These are phyloP conservation scores for Perkinsus marinus DNA, from an alignment of 169 alveolate species.

Conservation along the genomic window DNA sequence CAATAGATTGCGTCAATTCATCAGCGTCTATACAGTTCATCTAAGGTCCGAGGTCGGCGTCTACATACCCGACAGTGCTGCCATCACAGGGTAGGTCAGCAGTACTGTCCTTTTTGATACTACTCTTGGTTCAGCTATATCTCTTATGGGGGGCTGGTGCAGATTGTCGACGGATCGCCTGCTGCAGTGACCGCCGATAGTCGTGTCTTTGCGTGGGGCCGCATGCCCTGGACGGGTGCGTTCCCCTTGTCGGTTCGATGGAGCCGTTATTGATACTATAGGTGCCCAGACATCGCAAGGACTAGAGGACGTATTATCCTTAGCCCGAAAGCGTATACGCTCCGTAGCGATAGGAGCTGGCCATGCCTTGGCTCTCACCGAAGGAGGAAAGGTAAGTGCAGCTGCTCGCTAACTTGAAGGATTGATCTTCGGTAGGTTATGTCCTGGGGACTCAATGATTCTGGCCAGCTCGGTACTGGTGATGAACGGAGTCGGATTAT, in stretches of 20 bases:
- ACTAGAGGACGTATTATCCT: background rate
- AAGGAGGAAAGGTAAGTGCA: background rate
- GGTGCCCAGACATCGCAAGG: background rate
- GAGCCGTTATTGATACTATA: background rate
- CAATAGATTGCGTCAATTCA: background rate
- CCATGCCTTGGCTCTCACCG: background rate
- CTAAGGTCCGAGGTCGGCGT: background rate
- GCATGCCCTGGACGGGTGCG: background rate
- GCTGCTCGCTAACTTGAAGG: background rate
- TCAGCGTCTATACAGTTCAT: background rate
- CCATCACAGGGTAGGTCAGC: background rate
- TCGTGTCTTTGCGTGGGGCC: constrained; percentile 1
- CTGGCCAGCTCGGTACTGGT: constrained; percentile 27
- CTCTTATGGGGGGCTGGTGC: background rate
- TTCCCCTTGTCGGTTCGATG: too few species aligned
- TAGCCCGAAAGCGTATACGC: background rate
- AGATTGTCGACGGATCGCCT: background rate
- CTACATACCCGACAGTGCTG: background rate
- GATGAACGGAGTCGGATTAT: constrained; percentile 5
- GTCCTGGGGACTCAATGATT: constrained; percentile 18
- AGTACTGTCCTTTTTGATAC: background rate
- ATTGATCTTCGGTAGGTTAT: background rate
- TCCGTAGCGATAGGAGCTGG: background rate
- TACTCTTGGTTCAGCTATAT: background rate
- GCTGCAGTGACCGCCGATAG: background rate